Evolutionary conservation across 345 rosid genomes (phyloP), one percentile per base, ranked within the genome.

Genomic region (Melaleuca quinquenervia): DNA sequence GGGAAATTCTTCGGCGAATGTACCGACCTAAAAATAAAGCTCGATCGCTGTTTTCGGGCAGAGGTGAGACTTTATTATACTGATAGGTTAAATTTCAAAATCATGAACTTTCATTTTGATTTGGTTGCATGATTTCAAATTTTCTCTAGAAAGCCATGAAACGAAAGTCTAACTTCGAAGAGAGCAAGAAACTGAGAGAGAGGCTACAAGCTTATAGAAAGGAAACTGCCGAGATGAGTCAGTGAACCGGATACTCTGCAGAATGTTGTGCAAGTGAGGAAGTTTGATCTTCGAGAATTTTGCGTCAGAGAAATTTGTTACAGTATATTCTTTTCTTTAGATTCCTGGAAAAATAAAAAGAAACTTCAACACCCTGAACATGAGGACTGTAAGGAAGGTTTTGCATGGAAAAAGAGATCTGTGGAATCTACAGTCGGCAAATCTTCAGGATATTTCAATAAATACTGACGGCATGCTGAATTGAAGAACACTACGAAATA

Each of bases 1-100:
- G 94, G 90, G 41, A 97, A 96, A 88, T 94, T 97, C 91, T 94
- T 95, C 4, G 99, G 99, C 45, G 91, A 96, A 11, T 97, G 99
- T 84, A 96, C 98, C 1, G 93, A 94, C 22, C 93, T 95, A 52
- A 95, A 95, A 89, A 88, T 96, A 80, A 95, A 97, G 92, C 98
- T 95, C 14, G 98, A 95, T 90, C 94, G 90, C 24, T 96, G 96
- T 89, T 97, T 97, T 78, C 96, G 98, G 22, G 92, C 91, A 80
- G 99, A 97, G 92, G 99, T 92, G 86, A 88, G 92, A 85, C 29
- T 0, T 41, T 29, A 22, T 60, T 62, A 15, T 49, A 16, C 83
- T n/a, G 50, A 26, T 11, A 3, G 29, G 54, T 84, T 82, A 6
- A 6, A 60, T 48, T 54, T 54, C 52, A 29, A 62, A 82, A 18